Conservation (phyloP, 2,329 filamentous ascomycete genomes). For the Claviceps purpurea region DNA sequence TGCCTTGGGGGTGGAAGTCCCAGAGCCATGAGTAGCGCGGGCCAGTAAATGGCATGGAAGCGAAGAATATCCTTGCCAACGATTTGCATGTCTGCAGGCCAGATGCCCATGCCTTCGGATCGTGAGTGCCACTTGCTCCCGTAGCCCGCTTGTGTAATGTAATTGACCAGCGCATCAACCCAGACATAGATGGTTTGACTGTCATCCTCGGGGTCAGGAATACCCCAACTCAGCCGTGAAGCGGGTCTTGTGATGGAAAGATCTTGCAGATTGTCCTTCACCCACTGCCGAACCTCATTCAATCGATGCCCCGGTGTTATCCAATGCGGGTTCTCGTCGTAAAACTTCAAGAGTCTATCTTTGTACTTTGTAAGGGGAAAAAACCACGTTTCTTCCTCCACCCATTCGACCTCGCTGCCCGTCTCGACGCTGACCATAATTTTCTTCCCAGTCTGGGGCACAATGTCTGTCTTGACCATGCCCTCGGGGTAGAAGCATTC, state of each 20-base stretch:
- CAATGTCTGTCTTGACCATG: constrained; percentile 58
- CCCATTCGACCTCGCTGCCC: constrained; percentile 89
- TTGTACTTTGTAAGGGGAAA: constrained; percentile 78
- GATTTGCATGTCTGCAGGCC: constrained; percentile 86
- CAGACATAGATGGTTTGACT: constrained; percentile 94
- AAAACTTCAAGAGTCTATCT: constrained; percentile 68
- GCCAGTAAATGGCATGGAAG: constrained; percentile 98
- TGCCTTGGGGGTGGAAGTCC: constrained; percentile 64
- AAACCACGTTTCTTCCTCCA: constrained; percentile 85
- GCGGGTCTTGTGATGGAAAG: constrained; percentile 77
- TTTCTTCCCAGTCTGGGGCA: constrained; percentile 69
- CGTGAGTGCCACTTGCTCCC: constrained; percentile 47
- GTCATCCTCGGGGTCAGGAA: constrained; percentile 71
- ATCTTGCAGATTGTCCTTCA: constrained; percentile 67
- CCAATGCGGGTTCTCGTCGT: constrained; percentile 62
- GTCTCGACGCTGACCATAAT: constrained; percentile 77
- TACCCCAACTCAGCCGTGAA: constrained; percentile 72
- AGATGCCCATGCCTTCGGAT: constrained; percentile 48
- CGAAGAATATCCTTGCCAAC: constrained; percentile 94
- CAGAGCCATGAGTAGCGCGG: constrained; percentile 83
- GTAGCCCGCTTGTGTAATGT: constrained; percentile 78
- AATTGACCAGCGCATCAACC: constrained; percentile 93
- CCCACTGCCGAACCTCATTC: constrained; percentile 65
- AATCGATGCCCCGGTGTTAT: constrained; percentile 61
- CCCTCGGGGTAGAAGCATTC: constrained; percentile 87